Base-by-base conservation (phyloP, 129 eudicot species). In the Sambucus nigra region DNA sequence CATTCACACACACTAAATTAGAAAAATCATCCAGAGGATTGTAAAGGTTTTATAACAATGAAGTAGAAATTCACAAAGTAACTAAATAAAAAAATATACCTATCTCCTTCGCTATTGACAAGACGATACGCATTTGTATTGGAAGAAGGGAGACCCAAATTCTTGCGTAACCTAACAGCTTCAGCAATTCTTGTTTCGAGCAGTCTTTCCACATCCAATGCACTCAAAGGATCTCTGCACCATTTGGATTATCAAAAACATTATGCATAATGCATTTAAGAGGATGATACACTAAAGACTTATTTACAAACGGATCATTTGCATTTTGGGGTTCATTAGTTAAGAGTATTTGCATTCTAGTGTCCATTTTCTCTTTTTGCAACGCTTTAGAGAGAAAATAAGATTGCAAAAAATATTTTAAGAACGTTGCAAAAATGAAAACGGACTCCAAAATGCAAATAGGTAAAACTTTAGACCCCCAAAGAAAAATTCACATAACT, bases 41-140 rank as follows among this genome's bases (percentile, higher is more conserved):
- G 13, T 8, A 35, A 8, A 35, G 1, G 12, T 35, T 35, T 50
- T 4, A 23, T 5, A 25, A 27, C 20, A 15, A 32, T 26, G 33
- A 56, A 14, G 38, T 25, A 33, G 16, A 29, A 47, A 31, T 31
- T 31, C 10, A 11, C 10, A 6, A 31, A 31, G 38, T 0, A 31
- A n/a, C n/a, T n/a, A 31, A 53, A 39, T 39, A n/a, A 26, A 20
- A 5, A 17, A 10, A n/a, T 12, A 38, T 75, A 88, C 97, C 95
- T 69, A 64, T 91, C 98, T 69, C 98, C 98, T 91, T 91, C 98
- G 15, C 98, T 91, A 55, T 91, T 91, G 47, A 91, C 77, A 52
- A 91, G 98, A 55, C 98, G 98, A 61, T 81, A 91, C 47, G 95
- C 95, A 68, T 85, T 82, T 42, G 98, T 85, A 47, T 32, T 23